Base-by-base conservation (phyloP, 2,329 filamentous ascomycete species). In the Rhynchosporium secalis region DNA sequence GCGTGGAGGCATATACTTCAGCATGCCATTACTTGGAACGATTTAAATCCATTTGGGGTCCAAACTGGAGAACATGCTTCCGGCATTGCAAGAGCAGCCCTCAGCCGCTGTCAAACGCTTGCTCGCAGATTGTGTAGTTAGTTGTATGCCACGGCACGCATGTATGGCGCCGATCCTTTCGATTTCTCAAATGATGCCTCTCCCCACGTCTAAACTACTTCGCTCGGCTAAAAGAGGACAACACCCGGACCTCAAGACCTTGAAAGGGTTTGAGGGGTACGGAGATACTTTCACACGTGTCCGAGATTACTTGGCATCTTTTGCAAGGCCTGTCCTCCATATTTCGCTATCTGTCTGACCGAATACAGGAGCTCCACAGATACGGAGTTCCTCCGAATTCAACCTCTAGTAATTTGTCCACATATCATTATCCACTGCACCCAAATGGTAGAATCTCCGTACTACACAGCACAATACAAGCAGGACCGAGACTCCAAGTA, bases 1-100 rank as follows among this genome's bases (percentile, higher is more conserved):
- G 48, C 58, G 58, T 60, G 58, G 58, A 48, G 58, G 58, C 33
- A 41, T 40, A 41, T 3, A 28, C n/a, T n/a, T 58, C 43, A 51
- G 20, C n/a, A 45, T 45, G 5, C 10, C 41, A 45, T 20, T 20
- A 20, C 20, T 20, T 20, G 20, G 20, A 20, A 20, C 20, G 20
- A 20, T 20, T 20, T 20, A 20, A 20, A 20, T 20, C 20, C 20
- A 20, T 20, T 20, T 20, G 26, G n/a, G 31, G 43, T 12, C 29
- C 7, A 36, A 40, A 54, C 20, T 28, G 47, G 9, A 28, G 40
- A 3, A 7, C 33, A 31, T 9, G 26, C 20, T 20, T 20, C 20
- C 20, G 20, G 20, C 20, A 20, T 20, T 20, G 20, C 20, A 20
- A 20, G 20, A 20, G 20, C 20, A 20, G 20, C 20, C 20, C 20